phyloP scores from a whole-genome alignment of 2,329 filamentous ascomycete species.

The Claviceps spartinae region DNA sequence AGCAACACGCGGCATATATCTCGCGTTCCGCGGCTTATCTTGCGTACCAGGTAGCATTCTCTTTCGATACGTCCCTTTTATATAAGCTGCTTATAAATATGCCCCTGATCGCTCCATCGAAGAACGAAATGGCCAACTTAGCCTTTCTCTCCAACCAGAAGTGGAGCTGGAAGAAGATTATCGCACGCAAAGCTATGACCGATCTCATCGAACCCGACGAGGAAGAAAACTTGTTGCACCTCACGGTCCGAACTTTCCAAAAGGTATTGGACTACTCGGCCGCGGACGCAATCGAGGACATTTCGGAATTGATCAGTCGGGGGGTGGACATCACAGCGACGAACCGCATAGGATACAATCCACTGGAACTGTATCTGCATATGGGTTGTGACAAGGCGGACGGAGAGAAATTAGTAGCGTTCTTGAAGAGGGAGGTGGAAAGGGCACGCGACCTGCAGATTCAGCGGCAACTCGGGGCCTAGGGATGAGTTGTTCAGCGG shows the following conservation, averaged over 20 bases:
- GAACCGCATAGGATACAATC: background rate
- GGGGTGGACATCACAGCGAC: background rate
- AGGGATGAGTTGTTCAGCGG: background rate
- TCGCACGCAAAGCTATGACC: background rate
- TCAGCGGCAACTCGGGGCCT: background rate
- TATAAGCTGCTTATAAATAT: background rate
- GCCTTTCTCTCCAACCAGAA: background rate
- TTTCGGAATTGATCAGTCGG: background rate
- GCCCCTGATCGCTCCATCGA: background rate
- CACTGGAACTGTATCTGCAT: background rate
- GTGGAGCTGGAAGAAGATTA: background rate
- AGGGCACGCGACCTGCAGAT: background rate
- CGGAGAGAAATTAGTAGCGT: background rate
- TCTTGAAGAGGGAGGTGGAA: background rate
- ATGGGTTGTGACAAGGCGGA: background rate
- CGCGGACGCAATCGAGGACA: background rate
- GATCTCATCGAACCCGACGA: background rate
- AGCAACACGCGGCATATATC: background rate
- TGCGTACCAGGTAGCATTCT: background rate
- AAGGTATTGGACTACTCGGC: background rate
- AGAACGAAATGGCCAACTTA: background rate
- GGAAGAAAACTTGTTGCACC: background rate
- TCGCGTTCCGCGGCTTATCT: background rate
- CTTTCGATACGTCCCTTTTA: background rate
- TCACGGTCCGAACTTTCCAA: background rate